phyloP scores from a whole-genome alignment of 163 green algal genomes.

The Scenedesmus sp. region DNA sequence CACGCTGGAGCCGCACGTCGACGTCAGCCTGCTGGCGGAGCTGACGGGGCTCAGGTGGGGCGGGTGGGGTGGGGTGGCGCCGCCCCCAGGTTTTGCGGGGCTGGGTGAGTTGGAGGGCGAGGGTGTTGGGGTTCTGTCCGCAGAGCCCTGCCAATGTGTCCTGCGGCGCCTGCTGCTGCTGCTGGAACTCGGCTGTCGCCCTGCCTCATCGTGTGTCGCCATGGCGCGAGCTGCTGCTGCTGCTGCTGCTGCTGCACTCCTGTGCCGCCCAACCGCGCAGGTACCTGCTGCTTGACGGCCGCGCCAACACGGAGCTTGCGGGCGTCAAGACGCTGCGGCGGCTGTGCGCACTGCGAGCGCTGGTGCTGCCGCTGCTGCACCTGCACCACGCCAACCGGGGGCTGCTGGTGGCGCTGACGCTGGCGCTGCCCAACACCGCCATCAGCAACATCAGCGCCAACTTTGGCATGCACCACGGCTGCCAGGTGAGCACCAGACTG shows the following conservation, averaged over 20 bases:
- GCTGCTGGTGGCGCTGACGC: background rate
- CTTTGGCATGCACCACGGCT: constrained; percentile 32
- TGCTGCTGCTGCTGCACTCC: background rate
- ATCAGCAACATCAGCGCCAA: constrained; percentile 25
- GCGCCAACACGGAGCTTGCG: constrained; percentile 14
- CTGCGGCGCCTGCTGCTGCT: no score
- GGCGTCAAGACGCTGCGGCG: constrained; percentile 35
- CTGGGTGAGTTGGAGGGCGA: no score
- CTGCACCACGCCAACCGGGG: constrained; percentile 27
- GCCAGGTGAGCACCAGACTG: constrained; percentile 28
- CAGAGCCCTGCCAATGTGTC: no score
- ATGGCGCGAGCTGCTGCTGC: constrained; percentile 23
- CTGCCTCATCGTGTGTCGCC: no score
- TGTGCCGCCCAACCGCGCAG: background rate
- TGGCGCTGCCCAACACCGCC: constrained; percentile 15
- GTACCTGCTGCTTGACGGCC: constrained; percentile 51
- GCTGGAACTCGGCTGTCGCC: no score
- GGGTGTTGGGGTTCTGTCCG: no score
- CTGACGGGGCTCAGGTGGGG: no score
- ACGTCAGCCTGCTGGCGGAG: constrained; percentile 34
- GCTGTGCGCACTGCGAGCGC: background rate
- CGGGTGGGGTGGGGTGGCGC: no score
- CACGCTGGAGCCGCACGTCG: constrained; percentile 14
- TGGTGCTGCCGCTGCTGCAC: constrained; percentile 47
- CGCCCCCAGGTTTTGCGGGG: no score